Percentiles rank a stretch among this genome's conserved stretches.
Evolutionary conservation across 495 filamentous ascomycete species (phyloP).

Genomic region (Penicillium herquei): DNA sequence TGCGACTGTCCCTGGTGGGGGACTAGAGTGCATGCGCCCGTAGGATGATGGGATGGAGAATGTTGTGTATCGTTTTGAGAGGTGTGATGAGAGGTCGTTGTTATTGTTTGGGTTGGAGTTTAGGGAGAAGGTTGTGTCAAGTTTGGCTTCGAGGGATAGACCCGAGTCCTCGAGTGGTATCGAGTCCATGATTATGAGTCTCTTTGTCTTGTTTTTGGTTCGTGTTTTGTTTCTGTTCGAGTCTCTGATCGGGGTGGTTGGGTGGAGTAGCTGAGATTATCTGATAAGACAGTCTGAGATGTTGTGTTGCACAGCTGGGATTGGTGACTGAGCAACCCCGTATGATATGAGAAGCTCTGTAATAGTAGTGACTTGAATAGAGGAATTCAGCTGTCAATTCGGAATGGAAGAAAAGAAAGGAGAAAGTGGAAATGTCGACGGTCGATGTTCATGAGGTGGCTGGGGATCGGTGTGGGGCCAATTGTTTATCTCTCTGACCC

Average conservation of each 20-base stretch:
- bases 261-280: not conserved
- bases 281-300: not conserved
- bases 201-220: not conserved
- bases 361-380: not conserved
- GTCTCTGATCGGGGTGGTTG: not conserved
- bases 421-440: not conserved
- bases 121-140: not conserved
- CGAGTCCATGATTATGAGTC: slow-evolving; percentile 1
- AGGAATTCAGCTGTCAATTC: not conserved
- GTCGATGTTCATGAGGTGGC: not conserved
- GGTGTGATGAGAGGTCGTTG: slow-evolving; percentile 11
- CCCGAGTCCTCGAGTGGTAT: slow-evolving; percentile 5
- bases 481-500: not conserved
- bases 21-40: slow-evolving; percentile 56
- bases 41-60: slow-evolving; percentile 69
- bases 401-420: not conserved
- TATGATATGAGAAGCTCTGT: not conserved
- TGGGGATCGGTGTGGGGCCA: slow-evolving; percentile 8
- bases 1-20: slow-evolving; percentile 68
- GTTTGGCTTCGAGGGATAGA: slow-evolving; percentile 4
- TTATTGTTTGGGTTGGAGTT: not conserved
- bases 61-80: slow-evolving; percentile 30
- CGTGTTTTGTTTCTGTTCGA: not conserved
- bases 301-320: not conserved
- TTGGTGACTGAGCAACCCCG: not conserved